phyloP scores from a whole-genome alignment of 345 rosid genomes.

The Litchi chinensis region DNA sequence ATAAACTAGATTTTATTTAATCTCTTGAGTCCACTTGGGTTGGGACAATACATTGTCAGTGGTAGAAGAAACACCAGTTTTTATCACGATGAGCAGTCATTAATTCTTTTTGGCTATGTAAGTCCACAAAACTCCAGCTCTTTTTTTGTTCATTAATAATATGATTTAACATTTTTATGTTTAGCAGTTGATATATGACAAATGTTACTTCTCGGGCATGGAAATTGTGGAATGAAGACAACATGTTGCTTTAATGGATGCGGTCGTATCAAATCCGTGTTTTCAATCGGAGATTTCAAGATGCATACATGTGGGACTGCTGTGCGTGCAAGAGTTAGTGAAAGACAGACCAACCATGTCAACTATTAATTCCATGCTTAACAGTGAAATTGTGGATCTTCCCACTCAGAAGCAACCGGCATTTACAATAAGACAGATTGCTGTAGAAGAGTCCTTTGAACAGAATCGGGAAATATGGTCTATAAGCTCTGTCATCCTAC shows the following conservation, averaged over 20 bases:
- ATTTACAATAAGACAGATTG: not conserved
- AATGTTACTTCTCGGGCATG: not conserved
- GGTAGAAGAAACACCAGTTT: slow-evolving; percentile 44
- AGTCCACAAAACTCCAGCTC: slow-evolving; percentile 7
- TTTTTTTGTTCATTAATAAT: not conserved
- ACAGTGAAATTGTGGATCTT: not conserved
- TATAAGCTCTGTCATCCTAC: too few species aligned
- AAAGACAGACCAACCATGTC: not conserved
- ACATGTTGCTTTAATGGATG: not conserved
- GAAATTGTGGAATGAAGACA: not conserved
- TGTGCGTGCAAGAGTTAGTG: not conserved
- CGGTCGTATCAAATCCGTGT: not conserved
- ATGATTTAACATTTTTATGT: not conserved
- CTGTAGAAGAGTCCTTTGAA: not conserved
- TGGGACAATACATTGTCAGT: too few species aligned
- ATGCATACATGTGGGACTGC: not conserved
- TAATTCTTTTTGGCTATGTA: slow-evolving; percentile 38
- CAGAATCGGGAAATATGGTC: not conserved
- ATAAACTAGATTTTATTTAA: too few species aligned
- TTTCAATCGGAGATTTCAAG: not conserved
- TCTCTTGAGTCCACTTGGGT: too few species aligned
- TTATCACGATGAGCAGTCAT: slow-evolving; percentile 26
- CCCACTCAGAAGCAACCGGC: not conserved
- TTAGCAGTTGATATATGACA: not conserved
- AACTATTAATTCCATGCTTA: not conserved